These are phyloP conservation scores for Yamadazyma taylorii DNA, from an alignment of 1,139 yeast genomes.

Conservation along the genomic window DNA sequence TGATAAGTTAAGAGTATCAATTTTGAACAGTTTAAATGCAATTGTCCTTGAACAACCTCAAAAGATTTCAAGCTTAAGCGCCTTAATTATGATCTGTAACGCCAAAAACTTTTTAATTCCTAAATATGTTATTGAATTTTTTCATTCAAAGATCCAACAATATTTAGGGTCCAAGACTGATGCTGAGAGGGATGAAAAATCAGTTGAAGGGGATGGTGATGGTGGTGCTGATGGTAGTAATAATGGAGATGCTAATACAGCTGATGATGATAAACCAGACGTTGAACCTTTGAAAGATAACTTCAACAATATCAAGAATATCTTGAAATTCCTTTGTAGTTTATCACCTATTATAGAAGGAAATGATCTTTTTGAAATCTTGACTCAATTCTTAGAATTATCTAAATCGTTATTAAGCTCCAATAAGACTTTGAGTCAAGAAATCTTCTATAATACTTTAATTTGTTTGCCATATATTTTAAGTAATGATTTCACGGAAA, in stretches of 20 bases:
- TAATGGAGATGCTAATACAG: not conserved
- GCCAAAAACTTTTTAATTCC: conserved; percentile 69
- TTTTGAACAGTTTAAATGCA: conserved; percentile 65
- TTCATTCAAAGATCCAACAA: conserved; percentile 61
- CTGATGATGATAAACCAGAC: conserved; percentile 24
- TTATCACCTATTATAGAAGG: conserved; percentile 62
- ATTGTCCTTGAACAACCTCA: conserved; percentile 88
- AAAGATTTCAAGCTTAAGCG: conserved; percentile 69
- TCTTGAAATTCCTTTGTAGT: conserved; percentile 68
- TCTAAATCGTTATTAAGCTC: conserved; percentile 33
- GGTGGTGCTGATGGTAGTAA: too few species aligned
- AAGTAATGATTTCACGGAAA: conserved; percentile 42
- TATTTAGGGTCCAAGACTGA: conserved; percentile 28
- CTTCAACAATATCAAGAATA: conserved; percentile 73
- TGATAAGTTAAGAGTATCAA: conserved; percentile 57
- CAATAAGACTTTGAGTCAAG: conserved; percentile 66
- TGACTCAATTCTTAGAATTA: conserved; percentile 53
- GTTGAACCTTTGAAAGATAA: conserved; percentile 51
- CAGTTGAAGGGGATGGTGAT: not conserved
- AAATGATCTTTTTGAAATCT: conserved; percentile 50
- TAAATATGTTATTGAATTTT: conserved; percentile 64
- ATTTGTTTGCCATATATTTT: conserved; percentile 70
- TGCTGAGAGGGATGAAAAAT: not conserved
- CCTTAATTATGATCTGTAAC: conserved; percentile 69
- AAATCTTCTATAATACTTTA: conserved; percentile 62